Conservation (phyloP, 1,139 yeast genomes). For the Kodamaea anthophila region DNA sequence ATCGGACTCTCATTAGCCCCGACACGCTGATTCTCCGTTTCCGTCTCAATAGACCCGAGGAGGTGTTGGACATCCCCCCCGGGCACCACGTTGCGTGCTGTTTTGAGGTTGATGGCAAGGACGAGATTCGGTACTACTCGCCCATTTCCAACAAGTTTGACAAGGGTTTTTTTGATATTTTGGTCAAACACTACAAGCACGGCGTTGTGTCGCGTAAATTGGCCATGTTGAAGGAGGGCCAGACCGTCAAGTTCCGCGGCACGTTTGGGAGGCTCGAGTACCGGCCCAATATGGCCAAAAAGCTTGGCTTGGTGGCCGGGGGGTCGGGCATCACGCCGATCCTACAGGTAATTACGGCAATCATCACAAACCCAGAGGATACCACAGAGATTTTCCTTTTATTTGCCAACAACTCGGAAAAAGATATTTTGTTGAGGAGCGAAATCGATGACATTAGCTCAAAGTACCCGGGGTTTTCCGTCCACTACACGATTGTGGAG, state of each 20-base stretch:
- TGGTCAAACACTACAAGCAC: slow-evolving; percentile 66
- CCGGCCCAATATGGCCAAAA: slow-evolving; percentile 51
- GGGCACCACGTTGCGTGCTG: slow-evolving; percentile 72
- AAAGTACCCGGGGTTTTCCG: slow-evolving; percentile 55
- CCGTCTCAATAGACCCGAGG: slow-evolving; percentile 53
- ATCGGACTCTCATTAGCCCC: slow-evolving; percentile 62
- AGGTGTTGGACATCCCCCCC: slow-evolving; percentile 58
- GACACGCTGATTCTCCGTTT: slow-evolving; percentile 71
- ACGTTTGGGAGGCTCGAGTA: slow-evolving; percentile 72
- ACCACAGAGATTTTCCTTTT: slow-evolving; percentile 52
- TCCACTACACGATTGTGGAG: slow-evolving; percentile 40
- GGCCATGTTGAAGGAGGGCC: slow-evolving; percentile 59
- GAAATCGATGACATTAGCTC: slow-evolving; percentile 65
- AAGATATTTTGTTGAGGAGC: slow-evolving; percentile 62
- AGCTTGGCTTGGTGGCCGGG: slow-evolving; percentile 70
- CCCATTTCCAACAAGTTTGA: slow-evolving; percentile 70
- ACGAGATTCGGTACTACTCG: slow-evolving; percentile 62
- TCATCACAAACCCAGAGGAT: slow-evolving; percentile 64
- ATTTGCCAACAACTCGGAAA: slow-evolving; percentile 67
- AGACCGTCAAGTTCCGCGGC: slow-evolving; percentile 64
- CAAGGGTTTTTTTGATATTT: slow-evolving; percentile 64
- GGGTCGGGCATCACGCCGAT: slow-evolving; percentile 81
- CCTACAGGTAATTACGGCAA: slow-evolving; percentile 58
- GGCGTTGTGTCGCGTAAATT: slow-evolving; percentile 63
- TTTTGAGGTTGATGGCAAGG: slow-evolving; percentile 50